These are phyloP conservation scores for Candida vartiovaarae DNA, from an alignment of 805 yeast species.

Conservation along the genomic window DNA sequence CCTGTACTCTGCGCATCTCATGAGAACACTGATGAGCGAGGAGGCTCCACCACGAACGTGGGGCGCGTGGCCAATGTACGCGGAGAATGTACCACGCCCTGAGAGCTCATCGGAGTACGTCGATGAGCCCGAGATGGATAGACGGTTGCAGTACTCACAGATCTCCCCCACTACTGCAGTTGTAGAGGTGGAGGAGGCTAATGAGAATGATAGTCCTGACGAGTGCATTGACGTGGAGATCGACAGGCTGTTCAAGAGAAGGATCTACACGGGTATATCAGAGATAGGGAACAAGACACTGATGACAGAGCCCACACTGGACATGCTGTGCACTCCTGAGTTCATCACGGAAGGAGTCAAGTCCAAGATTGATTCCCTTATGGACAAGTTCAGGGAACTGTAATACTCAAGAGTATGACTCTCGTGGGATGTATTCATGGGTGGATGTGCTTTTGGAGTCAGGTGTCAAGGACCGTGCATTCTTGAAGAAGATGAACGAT, in stretches of 20 bases:
- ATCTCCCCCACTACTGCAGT: neutral
- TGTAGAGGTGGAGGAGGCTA: neutral
- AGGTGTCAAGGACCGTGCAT: neutral
- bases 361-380: constrained; percentile 51
- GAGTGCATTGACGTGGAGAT: constrained; percentile 4
- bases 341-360: neutral
- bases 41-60: constrained; percentile 35
- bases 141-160: neutral
- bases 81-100: constrained; percentile 33
- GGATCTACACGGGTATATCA: neutral
- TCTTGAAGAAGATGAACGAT: neutral
- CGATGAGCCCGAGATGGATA: constrained; percentile 5
- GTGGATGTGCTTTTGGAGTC: constrained; percentile 1
- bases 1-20: constrained; percentile 49
- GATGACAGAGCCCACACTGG: neutral
- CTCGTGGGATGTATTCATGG: neutral
- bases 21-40: constrained; percentile 29
- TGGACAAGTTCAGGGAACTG: constrained; percentile 82
- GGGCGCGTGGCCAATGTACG: constrained; percentile 54
- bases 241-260: constrained; percentile 6
- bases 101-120: constrained; percentile 1
- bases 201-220: neutral
- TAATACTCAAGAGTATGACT: constrained; percentile 33
- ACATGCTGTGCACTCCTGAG: neutral
- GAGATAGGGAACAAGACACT: neutral